Base-by-base conservation (phyloP, 176 grass and related monocot genomes). In the Phoenix dactylifera region DNA sequence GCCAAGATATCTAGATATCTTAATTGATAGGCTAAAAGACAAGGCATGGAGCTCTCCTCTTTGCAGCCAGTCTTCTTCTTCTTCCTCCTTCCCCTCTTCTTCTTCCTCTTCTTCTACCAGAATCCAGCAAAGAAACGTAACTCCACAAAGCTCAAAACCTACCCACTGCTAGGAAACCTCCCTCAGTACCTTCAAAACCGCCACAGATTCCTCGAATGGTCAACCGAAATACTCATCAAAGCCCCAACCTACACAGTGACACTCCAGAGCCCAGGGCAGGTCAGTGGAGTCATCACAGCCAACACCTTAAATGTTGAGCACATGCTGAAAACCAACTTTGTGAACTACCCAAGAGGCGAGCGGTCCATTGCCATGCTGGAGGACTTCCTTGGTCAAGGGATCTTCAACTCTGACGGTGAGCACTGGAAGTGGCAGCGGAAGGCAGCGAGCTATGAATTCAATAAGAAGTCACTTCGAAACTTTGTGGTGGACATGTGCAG, bases 381-480 rank as follows among this genome's bases (percentile, higher is more conserved):
- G 20, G 90, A 95, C 69, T 77, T 89, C 24, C 77, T 95, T 0
- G 90, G 90, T 25, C 70, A 71, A 4, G 82, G 90, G 65, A 89
- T 95, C 60, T 89, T 95, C 74, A 89, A 83, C 60, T 75, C 82
- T 17, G 73, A 89, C 29, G 85, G 86, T 0, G 63, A 95, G 0
- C 61, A 75, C 19, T 95, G 90, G 82, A 72, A 52, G 18, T 69
- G 70, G 70, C 90, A 95, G 79, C 78, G 82, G 55, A 95, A 79
- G 57, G 73, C 80, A 19, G 80, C 70, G 4, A 84, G 80, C 77
- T 74, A 68, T 39, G 88, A 86, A 67, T 93, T 93, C 54, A 75
- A 49, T 44, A 87, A 67, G 49, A 69, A 71, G 29, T 87, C 88
- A 1, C 58, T 93, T 1, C 49, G 74, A 22, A 58, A 22, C 48